Conservation (phyloP, 2,329 filamentous ascomycete species). For the Hymenoscyphus fructigenus region DNA sequence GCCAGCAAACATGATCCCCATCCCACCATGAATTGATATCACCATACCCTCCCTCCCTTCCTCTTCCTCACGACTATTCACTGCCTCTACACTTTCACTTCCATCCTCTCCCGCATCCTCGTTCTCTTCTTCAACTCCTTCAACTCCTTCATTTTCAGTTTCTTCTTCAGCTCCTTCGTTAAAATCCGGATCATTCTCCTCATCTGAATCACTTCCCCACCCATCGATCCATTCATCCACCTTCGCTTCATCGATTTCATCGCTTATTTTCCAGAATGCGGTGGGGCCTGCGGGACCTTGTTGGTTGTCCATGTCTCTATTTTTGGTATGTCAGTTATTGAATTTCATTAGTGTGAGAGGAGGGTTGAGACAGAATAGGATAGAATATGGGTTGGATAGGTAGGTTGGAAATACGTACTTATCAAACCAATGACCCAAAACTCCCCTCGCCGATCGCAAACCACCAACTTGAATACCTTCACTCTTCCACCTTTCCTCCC, state of each 20-base stretch:
- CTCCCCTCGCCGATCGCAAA: constrained; percentile 60
- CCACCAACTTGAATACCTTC: constrained; percentile 76
- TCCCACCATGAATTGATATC: neutral
- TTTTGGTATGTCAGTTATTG: neutral
- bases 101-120: neutral
- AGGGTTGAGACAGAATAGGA: neutral
- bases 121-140: neutral
- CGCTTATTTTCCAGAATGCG: constrained; percentile 73
- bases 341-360: neutral
- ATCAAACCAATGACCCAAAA: constrained; percentile 77
- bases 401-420: constrained; percentile 46
- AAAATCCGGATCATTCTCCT: constrained; percentile 7
- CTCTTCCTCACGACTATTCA: neutral
- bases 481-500: constrained; percentile 72
- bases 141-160: constrained; percentile 10
- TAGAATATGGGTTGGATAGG: neutral
- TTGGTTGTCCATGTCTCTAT: constrained; percentile 57
- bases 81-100: neutral
- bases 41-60: neutral
- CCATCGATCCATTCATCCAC: constrained; percentile 4
- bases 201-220: constrained; percentile 7
- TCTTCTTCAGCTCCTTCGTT: neutral
- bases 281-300: constrained; percentile 73
- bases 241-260: constrained; percentile 36
- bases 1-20: neutral